Conservation (phyloP, 345 rosid genomes). For the Hibiscus trionum region DNA sequence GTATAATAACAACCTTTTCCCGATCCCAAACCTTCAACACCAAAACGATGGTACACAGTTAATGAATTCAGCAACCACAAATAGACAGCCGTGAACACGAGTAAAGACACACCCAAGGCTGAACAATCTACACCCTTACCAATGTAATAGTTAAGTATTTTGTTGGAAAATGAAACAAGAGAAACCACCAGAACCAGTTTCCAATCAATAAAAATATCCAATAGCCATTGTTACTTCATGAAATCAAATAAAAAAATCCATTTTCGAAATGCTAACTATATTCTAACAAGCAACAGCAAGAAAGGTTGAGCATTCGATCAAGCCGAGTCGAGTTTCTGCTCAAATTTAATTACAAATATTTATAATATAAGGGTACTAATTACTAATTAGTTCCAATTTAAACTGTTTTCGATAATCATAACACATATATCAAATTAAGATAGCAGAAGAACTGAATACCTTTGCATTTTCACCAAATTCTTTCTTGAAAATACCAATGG, state of each 20-base stretch:
- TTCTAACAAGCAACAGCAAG: neutral
- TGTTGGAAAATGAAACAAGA: too few relatives aligned
- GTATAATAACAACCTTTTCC: constrained; percentile 87
- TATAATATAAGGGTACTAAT: too few relatives aligned
- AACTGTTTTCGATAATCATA: too few relatives aligned
- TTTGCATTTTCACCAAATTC: constrained; percentile 84
- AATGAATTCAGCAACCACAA: neutral
- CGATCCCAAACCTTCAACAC: constrained; percentile 87
- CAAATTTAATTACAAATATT: too few relatives aligned
- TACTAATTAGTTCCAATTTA: too few relatives aligned
- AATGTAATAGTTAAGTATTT: too few relatives aligned
- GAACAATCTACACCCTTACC: too few relatives aligned
- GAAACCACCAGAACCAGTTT: too few relatives aligned
- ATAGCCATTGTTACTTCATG: neutral
- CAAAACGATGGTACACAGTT: neutral
- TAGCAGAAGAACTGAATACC: constrained; percentile 30
- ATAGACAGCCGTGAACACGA: too few relatives aligned
- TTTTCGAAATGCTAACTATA: neutral
- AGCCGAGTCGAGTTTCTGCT: too few relatives aligned
- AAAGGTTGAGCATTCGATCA: too few relatives aligned
- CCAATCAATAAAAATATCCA: too few relatives aligned
- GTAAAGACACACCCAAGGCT: neutral
- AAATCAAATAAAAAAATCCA: neutral
- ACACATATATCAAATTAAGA: neutral
- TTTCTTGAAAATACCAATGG: constrained; percentile 79